Evolutionary conservation across 306 rosid genomes (phyloP).

Genomic region (Casuarina cunninghamiana): DNA sequence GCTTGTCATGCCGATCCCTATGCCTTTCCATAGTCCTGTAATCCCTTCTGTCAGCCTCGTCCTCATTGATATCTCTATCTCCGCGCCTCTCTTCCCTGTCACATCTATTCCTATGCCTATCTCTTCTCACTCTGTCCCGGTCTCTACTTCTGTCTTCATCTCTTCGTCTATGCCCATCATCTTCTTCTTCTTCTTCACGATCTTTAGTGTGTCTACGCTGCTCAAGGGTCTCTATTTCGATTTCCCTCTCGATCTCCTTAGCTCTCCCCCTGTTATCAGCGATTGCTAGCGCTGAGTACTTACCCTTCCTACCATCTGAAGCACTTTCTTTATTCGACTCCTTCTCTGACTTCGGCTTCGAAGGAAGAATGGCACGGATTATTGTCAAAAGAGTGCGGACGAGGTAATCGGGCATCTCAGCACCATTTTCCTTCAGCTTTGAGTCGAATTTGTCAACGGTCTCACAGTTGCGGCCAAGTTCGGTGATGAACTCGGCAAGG

Average conservation of each 20-base stretch:
- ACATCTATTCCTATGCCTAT: conserved; percentile 25
- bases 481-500: conserved; percentile 74
- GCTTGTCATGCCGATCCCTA: conserved; percentile 28
- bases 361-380: conserved; percentile 74
- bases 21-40: conserved; percentile 42
- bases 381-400: conserved; percentile 57
- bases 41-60: conserved; percentile 20
- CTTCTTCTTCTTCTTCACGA: conserved; percentile 22
- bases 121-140: not conserved
- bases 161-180: conserved; percentile 13
- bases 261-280: conserved; percentile 57
- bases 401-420: conserved; percentile 73
- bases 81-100: conserved; percentile 33
- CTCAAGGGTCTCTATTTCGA: conserved; percentile 51
- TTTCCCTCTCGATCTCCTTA: conserved; percentile 61
- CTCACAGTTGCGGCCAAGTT: conserved; percentile 57
- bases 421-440: conserved; percentile 67
- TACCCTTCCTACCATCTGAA: conserved; percentile 40
- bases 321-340: conserved; percentile 42
- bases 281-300: conserved; percentile 59
- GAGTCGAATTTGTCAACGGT: conserved; percentile 59
- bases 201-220: conserved; percentile 36
- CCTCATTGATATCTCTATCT: conserved; percentile 27
- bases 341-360: conserved; percentile 41
- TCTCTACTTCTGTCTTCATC: conserved; percentile 19